Evolutionary conservation across 306 rosid species (phyloP), one percentile per base, ranked within the genome.

Genomic region (Spatholobus suberectus): DNA sequence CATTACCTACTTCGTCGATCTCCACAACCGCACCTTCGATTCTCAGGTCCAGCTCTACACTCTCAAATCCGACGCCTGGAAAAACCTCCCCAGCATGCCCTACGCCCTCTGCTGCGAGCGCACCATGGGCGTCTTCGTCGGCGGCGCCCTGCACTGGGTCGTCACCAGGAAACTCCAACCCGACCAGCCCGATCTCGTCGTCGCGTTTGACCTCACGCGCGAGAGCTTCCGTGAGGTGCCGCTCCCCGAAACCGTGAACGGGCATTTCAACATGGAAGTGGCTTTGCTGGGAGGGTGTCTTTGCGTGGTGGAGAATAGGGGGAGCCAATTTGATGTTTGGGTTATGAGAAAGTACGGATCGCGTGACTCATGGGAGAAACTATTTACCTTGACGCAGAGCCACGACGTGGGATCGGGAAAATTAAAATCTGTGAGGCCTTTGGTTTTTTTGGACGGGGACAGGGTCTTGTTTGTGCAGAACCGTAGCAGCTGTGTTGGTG

Each of bases 91-190:
- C 3, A 79, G 81, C 73, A 83, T 89, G 97, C 88, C 90, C 8
- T 93, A 84, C 73, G 88, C 87, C 17, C 79, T 91, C 2, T 81
- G 91, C 41, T 88, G 91, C 62, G 81, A 84, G 1, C 55, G 84
- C 5, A 93, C 87, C 6, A 90, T 89, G 95, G 97, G 97, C 6
- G 82, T 89, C 49, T 84, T 88, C 14, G 84, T 83, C 13, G 69
- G 66, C 18, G 88, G 82, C 18, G 75, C 85, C 26, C 77, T 93
- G 70, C 97, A 95, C 66, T 95, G 98, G 98, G 89, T 89, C 12
- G 95, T 89, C 32, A 81, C 90, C 0, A 52, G 90, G 63, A 69
- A 75, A 32, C 78, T 80, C 1, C 83, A 86, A 14, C 55, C 79
- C 1, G 88, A 73, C 7, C 81, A 73, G 5, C 81, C 52, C 0